Base-by-base conservation (phyloP, 2,329 filamentous ascomycete species). In the Fusarium sterilihyphosum region DNA sequence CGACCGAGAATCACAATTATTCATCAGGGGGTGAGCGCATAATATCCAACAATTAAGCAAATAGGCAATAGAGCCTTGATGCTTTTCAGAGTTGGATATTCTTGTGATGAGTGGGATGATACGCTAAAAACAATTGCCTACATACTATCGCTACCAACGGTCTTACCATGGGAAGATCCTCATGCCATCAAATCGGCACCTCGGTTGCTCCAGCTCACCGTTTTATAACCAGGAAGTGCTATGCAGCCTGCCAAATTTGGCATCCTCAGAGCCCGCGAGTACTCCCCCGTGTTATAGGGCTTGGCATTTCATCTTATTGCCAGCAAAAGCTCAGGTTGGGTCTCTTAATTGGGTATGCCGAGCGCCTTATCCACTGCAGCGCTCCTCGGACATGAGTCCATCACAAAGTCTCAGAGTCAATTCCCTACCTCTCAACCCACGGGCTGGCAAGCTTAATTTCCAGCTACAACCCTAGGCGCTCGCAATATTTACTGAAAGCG, bases 171-270 rank as follows among this genome's bases (percentile, higher is more conserved):
- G 57, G 57, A 47, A 61, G 62, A 77, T 58, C 61, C 69, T 68
- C 70, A 61, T 67, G 38, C 46, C 60, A 58, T 65, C 67, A 62
- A 75, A 70, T 67, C 68, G 60, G 43, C 33, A 62, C 54, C 73
- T 72, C 61, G 58, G 65, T 53, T 74, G 71, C 63, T 69, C 73
- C 68, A 72, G 61, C 65, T 70, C 71, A 73, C 71, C 67, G 67
- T 66, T 68, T 70, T 67, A 61, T 38, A 61, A 59, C 68, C 65
- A 70, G 70, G 70, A 77, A 78, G 66, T 68, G 59, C 60, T 58
- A 75, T 78, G 77, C 77, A 78, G 66, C 65, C 61, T 65, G 65
- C 77, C 68, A 77, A 67, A 78, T 76, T 74, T 57, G 77, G 77
- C 59, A 77, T 58, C 41, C 59, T 57, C 47, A 67, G 63, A 71